Evolutionary conservation across 2,329 filamentous ascomycete species (phyloP), one percentile per base, ranked within the genome.

Genomic region (Meredithiella fracta): DNA sequence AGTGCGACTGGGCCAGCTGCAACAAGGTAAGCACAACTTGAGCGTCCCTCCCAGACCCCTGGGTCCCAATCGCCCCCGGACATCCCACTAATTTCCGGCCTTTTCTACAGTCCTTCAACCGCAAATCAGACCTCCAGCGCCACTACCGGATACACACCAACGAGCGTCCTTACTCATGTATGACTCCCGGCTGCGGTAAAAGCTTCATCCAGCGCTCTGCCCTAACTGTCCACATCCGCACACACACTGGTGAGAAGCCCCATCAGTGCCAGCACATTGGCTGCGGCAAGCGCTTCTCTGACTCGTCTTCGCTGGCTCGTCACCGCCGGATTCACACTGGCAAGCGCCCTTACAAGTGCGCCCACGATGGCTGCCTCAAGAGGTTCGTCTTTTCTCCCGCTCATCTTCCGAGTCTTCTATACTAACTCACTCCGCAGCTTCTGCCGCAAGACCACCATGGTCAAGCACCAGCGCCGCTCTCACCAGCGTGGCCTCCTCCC

Each of bases 121-220:
- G 82, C 63, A 85, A 85, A 67, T 85, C 82, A 17, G 82, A 85
- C 62, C 69, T 85, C 59, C 80, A 83, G 63, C 74, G 82, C 64
- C 82, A 85, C 64, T 82, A 82, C 64, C 75, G 82, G 60, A 85
- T 85, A 63, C 82, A 85, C 67, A 85, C 82, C 55, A 84, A 84
- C 64, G 81, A 85, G 66, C 72, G 81, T 20, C 82, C 82, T 8
- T 84, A 83, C 65, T 72, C 74, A 29, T 85, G 81, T 67, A 70
- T 70, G 56, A 76, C 72, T 7, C 72, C 72, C 7, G 77, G 75
- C 4, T 85, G 82, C 63, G 78, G 78, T 47, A 85, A 85, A 69
- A 80, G 78, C 66, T 85, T 85, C 66, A 85, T 85, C 60, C 82
- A 85, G 63, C 72, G 80, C 59, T 85, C 81, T 66, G 82, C 82